These are phyloP conservation scores for Suillus subaureus DNA, from an alignment of 768 basidiomycete genomes.

Conservation along the genomic window DNA sequence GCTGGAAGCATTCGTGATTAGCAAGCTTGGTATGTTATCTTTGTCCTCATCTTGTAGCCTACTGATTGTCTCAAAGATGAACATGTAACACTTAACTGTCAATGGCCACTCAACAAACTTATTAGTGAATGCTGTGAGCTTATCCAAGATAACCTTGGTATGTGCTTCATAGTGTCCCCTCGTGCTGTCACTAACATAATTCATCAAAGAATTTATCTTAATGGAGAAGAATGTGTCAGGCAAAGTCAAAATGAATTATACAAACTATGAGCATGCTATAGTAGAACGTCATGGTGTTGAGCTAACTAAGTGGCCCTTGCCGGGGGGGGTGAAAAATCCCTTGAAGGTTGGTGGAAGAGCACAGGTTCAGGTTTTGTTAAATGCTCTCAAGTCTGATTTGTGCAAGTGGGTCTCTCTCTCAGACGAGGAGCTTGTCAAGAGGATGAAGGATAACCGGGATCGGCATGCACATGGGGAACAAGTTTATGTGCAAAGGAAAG, in stretches of 20 bases:
- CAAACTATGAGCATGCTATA: slow-evolving; percentile 1
- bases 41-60: background rate
- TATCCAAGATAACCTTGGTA: slow-evolving; percentile 12
- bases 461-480: slow-evolving; percentile 8
- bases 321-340: slow-evolving; percentile 7
- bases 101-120: slow-evolving; percentile 8
- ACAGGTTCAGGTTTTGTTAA: slow-evolving; percentile 5
- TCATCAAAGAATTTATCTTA: too few relatives aligned
- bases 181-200: too few relatives aligned
- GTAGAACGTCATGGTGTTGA: background rate
- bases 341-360: slow-evolving; percentile 8
- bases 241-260: too few relatives aligned
- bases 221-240: too few relatives aligned
- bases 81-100: background rate
- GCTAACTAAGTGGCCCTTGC: background rate
- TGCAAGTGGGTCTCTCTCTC: too few relatives aligned
- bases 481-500: slow-evolving; percentile 3
- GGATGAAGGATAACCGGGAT: too few relatives aligned
- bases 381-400: background rate
- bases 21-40: background rate
- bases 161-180: too few relatives aligned
- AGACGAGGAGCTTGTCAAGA: too few relatives aligned
- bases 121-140: slow-evolving; percentile 5
- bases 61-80: slow-evolving; percentile 4
- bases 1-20: too few relatives aligned